phyloP scores from a whole-genome alignment of 2,329 filamentous ascomycete species.

The Pseudocercospora vitis region DNA sequence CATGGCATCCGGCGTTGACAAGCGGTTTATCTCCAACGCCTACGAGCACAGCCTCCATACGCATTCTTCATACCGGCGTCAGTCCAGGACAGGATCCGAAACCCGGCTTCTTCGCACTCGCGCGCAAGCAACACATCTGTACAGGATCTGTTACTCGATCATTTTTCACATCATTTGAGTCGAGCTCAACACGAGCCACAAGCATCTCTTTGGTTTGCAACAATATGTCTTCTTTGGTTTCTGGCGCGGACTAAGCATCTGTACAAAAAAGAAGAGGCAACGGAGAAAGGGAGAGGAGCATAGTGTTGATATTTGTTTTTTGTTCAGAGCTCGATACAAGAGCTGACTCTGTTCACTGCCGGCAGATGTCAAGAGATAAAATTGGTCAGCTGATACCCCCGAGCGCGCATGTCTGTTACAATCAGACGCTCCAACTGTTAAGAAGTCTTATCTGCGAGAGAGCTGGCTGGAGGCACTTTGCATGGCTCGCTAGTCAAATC shows the following conservation, averaged over 20 bases:
- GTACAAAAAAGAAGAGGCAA: conserved; percentile 22
- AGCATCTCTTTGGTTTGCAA: conserved; percentile 16
- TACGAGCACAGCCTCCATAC: conserved; percentile 16
- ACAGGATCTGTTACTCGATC: conserved; percentile 25
- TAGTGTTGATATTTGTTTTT: conserved; percentile 19
- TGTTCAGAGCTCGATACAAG: conserved; percentile 16
- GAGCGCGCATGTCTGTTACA: conserved; percentile 16
- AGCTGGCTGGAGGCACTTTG: conserved; percentile 8
- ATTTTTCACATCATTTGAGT: conserved; percentile 12
- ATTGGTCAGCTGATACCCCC: conserved; percentile 28
- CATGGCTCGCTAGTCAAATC: conserved; percentile 12
- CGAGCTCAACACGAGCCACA: conserved; percentile 10
- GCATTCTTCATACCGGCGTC: conserved; percentile 16
- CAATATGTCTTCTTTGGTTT: conserved; percentile 11
- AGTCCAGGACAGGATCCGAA: conserved; percentile 6
- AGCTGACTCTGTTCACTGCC: conserved; percentile 16
- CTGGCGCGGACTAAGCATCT: conserved; percentile 8
- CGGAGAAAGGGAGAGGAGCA: conserved; percentile 13
- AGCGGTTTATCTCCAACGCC: conserved; percentile 11
- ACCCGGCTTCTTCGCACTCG: conserved; percentile 11
- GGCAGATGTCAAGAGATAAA: conserved; percentile 16
- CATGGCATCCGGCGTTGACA: conserved; percentile 22
- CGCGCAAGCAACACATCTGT: conserved; percentile 13
- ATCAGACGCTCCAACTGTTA: conserved; percentile 16
- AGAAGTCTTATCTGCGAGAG: conserved; percentile 15